phyloP scores from a whole-genome alignment of 345 rosid genomes.

The Eucalyptus sideroxylon region DNA sequence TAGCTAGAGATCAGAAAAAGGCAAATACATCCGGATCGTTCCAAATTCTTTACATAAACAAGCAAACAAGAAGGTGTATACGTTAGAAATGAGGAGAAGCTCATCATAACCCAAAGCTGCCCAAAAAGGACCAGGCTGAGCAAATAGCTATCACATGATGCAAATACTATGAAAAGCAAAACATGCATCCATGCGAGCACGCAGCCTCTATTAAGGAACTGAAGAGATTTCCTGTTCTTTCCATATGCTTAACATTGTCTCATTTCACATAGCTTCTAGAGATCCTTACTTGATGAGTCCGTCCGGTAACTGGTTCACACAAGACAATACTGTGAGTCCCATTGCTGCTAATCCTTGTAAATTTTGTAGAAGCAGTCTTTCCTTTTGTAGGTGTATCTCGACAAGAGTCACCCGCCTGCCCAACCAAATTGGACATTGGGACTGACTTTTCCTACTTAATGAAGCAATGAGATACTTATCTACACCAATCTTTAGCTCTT shows the following conservation, averaged over 20 bases:
- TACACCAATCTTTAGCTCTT: background rate
- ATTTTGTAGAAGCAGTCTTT: constrained; percentile 80
- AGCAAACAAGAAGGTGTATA: background rate
- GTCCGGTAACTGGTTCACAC: constrained; percentile 89
- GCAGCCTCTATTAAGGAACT: background rate
- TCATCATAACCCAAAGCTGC: background rate
- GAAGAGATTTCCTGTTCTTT: background rate
- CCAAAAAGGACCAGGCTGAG: background rate
- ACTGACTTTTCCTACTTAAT: background rate
- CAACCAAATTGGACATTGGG: background rate
- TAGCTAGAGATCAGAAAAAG: background rate
- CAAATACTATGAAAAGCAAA: background rate
- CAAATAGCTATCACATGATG: background rate
- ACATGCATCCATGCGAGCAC: background rate
- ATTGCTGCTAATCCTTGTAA: constrained; percentile 68
- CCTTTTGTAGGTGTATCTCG: constrained; percentile 36
- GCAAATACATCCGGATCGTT: background rate
- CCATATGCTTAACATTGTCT: background rate
- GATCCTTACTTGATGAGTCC: constrained; percentile 87
- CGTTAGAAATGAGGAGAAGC: background rate
- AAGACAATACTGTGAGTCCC: constrained; percentile 79
- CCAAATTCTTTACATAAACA: background rate
- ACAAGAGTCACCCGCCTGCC: constrained; percentile 35
- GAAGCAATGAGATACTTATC: background rate
- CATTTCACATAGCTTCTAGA: background rate